These are phyloP conservation scores for Stachybotrys echinatus DNA, from an alignment of 2,329 filamentous ascomycete genomes.

Conservation along the genomic window DNA sequence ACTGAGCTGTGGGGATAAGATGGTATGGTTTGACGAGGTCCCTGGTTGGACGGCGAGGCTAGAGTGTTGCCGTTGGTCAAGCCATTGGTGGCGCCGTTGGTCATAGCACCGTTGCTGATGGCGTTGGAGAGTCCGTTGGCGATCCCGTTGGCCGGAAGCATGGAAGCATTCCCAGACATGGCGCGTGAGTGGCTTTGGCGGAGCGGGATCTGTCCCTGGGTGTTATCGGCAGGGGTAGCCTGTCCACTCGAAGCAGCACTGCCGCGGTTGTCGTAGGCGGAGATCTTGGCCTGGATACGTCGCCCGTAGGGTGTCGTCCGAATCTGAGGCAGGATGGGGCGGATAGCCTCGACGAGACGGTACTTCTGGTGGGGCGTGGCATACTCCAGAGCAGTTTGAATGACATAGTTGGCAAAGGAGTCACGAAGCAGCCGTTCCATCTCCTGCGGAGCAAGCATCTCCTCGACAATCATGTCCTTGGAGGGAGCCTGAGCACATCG, in stretches of 20 bases:
- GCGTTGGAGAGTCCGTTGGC: neutral
- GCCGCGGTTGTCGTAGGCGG: slow-evolving; percentile 48
- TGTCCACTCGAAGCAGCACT: slow-evolving; percentile 41
- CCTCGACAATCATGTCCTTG: slow-evolving; percentile 77
- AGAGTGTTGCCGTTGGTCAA: slow-evolving; percentile 15
- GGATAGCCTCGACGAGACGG: slow-evolving; percentile 76
- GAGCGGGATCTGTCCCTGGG: slow-evolving; percentile 48
- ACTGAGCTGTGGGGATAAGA: slow-evolving; percentile 25
- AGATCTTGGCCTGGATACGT: slow-evolving; percentile 86
- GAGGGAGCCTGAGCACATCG: slow-evolving; percentile 73
- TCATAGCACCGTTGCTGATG: neutral
- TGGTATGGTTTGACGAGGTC: slow-evolving; percentile 26
- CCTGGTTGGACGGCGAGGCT: slow-evolving; percentile 10
- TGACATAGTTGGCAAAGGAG: slow-evolving; percentile 94
- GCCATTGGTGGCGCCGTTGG: slow-evolving; percentile 12
- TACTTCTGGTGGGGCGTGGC: slow-evolving; percentile 68
- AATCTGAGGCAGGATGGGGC: slow-evolving; percentile 77
- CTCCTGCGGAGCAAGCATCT: slow-evolving; percentile 69
- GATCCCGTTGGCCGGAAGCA: slow-evolving; percentile 24
- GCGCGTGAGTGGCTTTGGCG: slow-evolving; percentile 38
- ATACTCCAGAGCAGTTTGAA: slow-evolving; percentile 91
- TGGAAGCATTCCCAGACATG: slow-evolving; percentile 32
- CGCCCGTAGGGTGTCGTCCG: slow-evolving; percentile 91
- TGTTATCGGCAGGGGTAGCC: slow-evolving; percentile 45
- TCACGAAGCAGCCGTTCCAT: slow-evolving; percentile 87